Evolutionary conservation across 768 basidiomycete genomes (phyloP).

Genomic region (Tricholomella constricta): DNA sequence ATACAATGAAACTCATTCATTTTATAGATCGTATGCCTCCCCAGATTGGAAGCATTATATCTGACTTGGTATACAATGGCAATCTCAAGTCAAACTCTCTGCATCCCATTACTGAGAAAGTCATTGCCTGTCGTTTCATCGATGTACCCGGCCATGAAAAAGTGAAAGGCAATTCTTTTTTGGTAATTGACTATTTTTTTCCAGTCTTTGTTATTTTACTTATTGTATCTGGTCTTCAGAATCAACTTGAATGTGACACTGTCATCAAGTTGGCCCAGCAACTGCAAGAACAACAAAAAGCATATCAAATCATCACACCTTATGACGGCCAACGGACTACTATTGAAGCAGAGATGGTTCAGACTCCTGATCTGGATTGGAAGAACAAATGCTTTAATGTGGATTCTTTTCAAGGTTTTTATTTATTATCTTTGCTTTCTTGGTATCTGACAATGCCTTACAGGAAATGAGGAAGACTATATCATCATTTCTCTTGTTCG

Average conservation of each 20-base stretch:
- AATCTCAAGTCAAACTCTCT: conserved; percentile 54
- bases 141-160: conserved; percentile 49
- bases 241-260: conserved; percentile 55
- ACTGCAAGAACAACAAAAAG: conserved; percentile 50
- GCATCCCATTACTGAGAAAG: conserved; percentile 49
- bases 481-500: conserved; percentile 77
- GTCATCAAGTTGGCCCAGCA: conserved; percentile 58
- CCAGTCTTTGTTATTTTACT: conserved; percentile 1
- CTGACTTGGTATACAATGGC: conserved; percentile 61
- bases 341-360: conserved; percentile 60
- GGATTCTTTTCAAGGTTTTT: conserved; percentile 79
- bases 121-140: conserved; percentile 64
- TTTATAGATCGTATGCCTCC: conserved; percentile 79
- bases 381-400: conserved; percentile 80
- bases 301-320: conserved; percentile 74
- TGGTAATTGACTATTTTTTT: conserved; percentile 28
- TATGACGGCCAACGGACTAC: conserved; percentile 71
- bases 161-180: conserved; percentile 32
- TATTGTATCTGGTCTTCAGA: conserved; percentile 41
- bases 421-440: conserved; percentile 8
- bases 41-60: conserved; percentile 75
- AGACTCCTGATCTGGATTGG: conserved; percentile 52
- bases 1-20: conserved; percentile 12
- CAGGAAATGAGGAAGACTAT: conserved; percentile 83
- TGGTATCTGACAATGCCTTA: background rate